Percentiles rank a stretch among this genome's conserved stretches.
Evolutionary conservation across 106 monocot genomes (phyloP).

Genomic region (Allium cepa): DNA sequence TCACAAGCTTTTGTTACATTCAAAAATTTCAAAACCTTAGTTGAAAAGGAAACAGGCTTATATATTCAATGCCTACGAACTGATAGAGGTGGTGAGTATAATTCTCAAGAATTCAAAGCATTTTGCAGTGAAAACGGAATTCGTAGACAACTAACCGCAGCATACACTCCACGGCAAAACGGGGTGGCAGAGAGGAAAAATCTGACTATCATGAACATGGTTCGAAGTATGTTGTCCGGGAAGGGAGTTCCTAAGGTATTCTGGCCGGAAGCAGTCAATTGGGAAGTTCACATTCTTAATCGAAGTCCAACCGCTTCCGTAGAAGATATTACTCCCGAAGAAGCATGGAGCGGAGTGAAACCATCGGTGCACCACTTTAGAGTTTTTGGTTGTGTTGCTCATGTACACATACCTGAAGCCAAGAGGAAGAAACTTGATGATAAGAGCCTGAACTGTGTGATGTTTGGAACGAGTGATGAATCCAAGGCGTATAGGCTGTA

Average conservation of each 20-base stretch:
- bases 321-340: slow-evolving; percentile 3
- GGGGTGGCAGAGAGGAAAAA: slow-evolving; percentile 14
- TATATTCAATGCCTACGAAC: neutral
- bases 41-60: slow-evolving; percentile 1
- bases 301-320: slow-evolving; percentile 7
- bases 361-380: slow-evolving; percentile 8
- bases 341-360: slow-evolving; percentile 11
- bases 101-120: slow-evolving; percentile 3
- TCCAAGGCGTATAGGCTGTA: too few relatives aligned
- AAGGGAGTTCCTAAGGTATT: slow-evolving; percentile 6
- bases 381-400: slow-evolving; percentile 15
- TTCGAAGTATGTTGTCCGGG: neutral
- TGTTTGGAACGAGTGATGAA: too few relatives aligned
- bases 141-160: slow-evolving; percentile 2
- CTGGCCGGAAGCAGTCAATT: slow-evolving; percentile 15
- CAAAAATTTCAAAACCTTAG: slow-evolving; percentile 12
- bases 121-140: slow-evolving; percentile 9
- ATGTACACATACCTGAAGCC: slow-evolving; percentile 1
- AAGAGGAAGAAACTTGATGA: slow-evolving; percentile 9
- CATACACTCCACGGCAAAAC: slow-evolving; percentile 25
- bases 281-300: slow-evolving; percentile 13
- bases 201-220: slow-evolving; percentile 2
- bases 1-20: slow-evolving; percentile 7
- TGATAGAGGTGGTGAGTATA: neutral
- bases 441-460: too few relatives aligned